Evolutionary conservation across 108 stramenopile genomes (phyloP).

Genomic region (Seminavis robusta): DNA sequence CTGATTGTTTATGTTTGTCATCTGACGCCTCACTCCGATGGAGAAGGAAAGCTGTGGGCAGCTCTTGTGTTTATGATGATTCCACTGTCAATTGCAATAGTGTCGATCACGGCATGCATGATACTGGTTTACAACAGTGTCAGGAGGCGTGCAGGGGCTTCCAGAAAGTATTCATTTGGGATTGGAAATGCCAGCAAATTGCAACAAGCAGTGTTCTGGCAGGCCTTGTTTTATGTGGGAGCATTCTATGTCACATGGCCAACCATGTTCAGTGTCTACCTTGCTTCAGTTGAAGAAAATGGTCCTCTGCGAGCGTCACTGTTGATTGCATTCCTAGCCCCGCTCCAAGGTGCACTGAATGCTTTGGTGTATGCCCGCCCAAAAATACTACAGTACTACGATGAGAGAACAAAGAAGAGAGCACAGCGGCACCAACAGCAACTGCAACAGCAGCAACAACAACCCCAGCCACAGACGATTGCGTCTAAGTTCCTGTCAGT

Average conservation of each 20-base stretch:
- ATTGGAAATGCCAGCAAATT: neutral
- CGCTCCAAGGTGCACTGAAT: conserved; percentile 46
- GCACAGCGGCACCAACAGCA: no score
- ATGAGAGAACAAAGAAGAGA: no score
- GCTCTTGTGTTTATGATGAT: neutral
- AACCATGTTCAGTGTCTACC: neutral
- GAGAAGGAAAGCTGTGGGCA: neutral
- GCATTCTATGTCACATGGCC: conserved; percentile 2
- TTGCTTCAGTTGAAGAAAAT: neutral
- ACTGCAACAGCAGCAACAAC: no score
- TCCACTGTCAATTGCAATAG: neutral
- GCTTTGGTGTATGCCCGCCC: conserved; percentile 37
- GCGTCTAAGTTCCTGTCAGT: no score
- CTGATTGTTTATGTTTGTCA: conserved; percentile 1
- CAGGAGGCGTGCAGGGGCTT: neutral
- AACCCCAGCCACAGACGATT: no score
- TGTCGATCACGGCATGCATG: neutral
- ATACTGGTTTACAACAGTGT: neutral
- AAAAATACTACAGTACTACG: neutral
- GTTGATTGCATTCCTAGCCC: conserved; percentile 13
- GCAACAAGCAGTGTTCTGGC: neutral
- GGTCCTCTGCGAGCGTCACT: neutral
- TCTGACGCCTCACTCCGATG: no score
- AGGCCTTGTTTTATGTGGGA: neutral
- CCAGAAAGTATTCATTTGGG: neutral